These are phyloP conservation scores for Brassica incana DNA, from an alignment of 345 rosid species.

Conservation along the genomic window DNA sequence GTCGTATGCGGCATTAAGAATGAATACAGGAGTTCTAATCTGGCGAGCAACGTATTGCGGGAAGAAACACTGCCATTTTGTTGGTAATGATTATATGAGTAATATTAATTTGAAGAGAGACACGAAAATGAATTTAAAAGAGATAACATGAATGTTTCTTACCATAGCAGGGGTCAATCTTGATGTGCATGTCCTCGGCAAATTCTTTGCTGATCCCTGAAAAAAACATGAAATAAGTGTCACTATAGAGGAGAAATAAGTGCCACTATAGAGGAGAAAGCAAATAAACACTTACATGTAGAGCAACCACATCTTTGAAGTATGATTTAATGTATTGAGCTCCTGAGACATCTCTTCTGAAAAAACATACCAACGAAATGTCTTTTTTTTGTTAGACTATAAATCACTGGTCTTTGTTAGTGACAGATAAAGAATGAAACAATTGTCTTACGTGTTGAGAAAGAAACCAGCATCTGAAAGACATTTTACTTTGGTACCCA, in stretches of 20 bases:
- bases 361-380: constrained; percentile 15
- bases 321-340: constrained; percentile 54
- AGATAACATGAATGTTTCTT: not conserved
- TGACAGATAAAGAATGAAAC: constrained; percentile 15
- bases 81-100: constrained; percentile 19
- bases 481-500: constrained; percentile 80
- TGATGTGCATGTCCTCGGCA: constrained; percentile 79
- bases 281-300: constrained; percentile 59
- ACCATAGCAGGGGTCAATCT: constrained; percentile 64
- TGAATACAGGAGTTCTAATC: constrained; percentile 74
- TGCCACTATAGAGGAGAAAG: not conserved
- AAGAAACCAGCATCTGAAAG: constrained; percentile 95
- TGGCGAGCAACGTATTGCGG: constrained; percentile 67
- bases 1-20: constrained; percentile 91
- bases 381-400: constrained; percentile 14
- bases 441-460: constrained; percentile 65
- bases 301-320: constrained; percentile 67
- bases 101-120: constrained; percentile 4
- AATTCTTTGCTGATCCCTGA: constrained; percentile 78
- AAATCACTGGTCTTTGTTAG: not conserved
- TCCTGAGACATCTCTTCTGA: constrained; percentile 83
- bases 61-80: constrained; percentile 77
- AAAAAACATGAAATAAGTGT: not conserved
- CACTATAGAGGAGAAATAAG: not conserved
- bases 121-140: not conserved